Base-by-base conservation (phyloP, 148 eudicot genomes). In the Fagopyrum homotropicum region DNA sequence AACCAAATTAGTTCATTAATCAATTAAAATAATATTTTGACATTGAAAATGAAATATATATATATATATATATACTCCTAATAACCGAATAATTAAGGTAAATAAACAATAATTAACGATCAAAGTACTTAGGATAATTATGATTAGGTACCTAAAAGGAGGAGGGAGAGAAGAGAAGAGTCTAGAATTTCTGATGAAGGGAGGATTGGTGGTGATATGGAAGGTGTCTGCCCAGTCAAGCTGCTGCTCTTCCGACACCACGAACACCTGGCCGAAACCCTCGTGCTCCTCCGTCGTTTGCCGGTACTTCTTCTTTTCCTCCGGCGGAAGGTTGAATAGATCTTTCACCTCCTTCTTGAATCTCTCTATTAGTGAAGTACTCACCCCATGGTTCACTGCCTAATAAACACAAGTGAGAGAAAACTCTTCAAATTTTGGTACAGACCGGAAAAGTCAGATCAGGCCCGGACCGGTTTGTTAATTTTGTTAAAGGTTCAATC, bases 171-270 rank as follows among this genome's bases (percentile, higher is more conserved):
- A 46, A 16, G 84, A 75, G 43, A 82, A 29, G 48, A 75, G 70
- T 43, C 77, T 12, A 1, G 82, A 74, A 4, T 72, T 69, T 26
- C 84, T 78, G 51, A 74, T 6, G 66, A 54, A 73, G 16, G 52
- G 71, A 3, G 84, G 86, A 7, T 69, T 73, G 6, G 82, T 84
- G 7, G 49, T 47, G 51, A 81, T 12, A 47, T 0, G 74, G 56
- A 81, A 84, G 7, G 73, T 35, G 76, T 84, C 86, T 0, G 60
- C 86, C 86, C 86, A 84, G 17, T 84, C 86, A 9, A 84, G 81
- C 35, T 76, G 79, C 72, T 83, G 86, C 4, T 80, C 81, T 9
- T 83, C 86, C 14, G 86, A 81, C 19, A 75, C 40, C 46, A 81
- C 84, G 63, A 84, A 81, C 8, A 64, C 49, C 26, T 84, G 86